Evolutionary conservation across 2,329 filamentous ascomycete genomes (phyloP).

Genomic region (Neoarthrinium moseri): DNA sequence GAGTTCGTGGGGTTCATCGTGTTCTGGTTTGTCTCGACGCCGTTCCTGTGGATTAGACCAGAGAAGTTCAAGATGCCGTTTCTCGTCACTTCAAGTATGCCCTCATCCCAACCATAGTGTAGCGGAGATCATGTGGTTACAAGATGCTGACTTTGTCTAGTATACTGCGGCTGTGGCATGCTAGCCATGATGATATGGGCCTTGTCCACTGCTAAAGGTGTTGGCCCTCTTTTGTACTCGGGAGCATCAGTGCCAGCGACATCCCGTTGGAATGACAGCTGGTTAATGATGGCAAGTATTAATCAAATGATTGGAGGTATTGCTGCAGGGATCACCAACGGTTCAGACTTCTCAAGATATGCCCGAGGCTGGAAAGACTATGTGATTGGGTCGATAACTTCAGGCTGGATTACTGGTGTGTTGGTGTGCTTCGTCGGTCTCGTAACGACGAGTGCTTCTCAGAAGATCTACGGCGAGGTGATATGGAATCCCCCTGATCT

Average conservation of each 20-base stretch:
- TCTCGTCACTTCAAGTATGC: constrained; percentile 32
- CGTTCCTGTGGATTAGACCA: constrained; percentile 47
- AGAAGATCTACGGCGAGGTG: constrained; percentile 42
- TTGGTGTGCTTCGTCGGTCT: constrained; percentile 41
- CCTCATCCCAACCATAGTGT: no score
- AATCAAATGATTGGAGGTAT: constrained; percentile 40
- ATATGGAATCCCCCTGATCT: constrained; percentile 46
- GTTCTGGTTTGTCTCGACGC: constrained; percentile 48
- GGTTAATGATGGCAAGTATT: constrained; percentile 44
- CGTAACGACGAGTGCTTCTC: constrained; percentile 40
- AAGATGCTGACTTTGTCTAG: constrained; percentile 2
- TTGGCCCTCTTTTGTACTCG: constrained; percentile 40
- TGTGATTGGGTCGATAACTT: constrained; percentile 34
- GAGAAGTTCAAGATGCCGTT: constrained; percentile 49
- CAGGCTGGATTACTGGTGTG: constrained; percentile 36
- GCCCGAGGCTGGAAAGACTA: constrained; percentile 32
- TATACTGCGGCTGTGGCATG: constrained; percentile 45
- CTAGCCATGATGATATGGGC: constrained; percentile 48
- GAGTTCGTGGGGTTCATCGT: constrained; percentile 49
- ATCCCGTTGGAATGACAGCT: constrained; percentile 36
- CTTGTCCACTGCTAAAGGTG: constrained; percentile 38
- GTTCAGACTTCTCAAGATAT: constrained; percentile 44
- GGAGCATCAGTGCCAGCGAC: constrained; percentile 32
- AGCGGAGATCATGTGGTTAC: no score
- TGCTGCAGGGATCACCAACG: constrained; percentile 31